Evolutionary conservation across 805 yeast species (phyloP), one percentile per base, ranked within the genome.

Genomic region (Spathaspora girioi): DNA sequence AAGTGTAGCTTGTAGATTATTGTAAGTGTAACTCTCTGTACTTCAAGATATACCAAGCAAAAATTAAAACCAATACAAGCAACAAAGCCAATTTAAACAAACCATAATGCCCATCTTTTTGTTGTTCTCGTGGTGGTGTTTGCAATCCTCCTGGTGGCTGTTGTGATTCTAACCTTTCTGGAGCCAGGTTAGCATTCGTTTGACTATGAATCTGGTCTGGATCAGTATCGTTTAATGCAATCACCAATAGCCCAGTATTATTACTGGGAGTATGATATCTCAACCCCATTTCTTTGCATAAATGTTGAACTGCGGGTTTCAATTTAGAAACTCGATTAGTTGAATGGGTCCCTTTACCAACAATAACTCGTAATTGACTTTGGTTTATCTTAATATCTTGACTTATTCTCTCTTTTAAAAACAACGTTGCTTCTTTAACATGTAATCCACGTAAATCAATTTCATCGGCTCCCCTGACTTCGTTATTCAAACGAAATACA

Each of bases 381-480:
- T 89, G 94, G 50, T 80, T 73, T 31, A 77, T 69, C 20, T 81
- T 71, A n/a, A 82, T 76, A 50, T 84, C 89, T 26, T 82, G 83
- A 15, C 78, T 76, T 46, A 93, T 79, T 51, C 98, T 77, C 54
- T 80, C 82, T 58, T 86, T 88, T 56, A 93, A 73, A 47, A 86
- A 82, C 63, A 81, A 86, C 54, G 82, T 81, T 7, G 97, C 97
- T 70, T 93, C 99, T 64, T 84, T 86, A 17, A 93, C 96, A 59
- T 77, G 92, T 29, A 93, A 72, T 0, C 99, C 99, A 67, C 93
- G 99, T 49, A 93, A 75, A 70, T 93, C 98, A 56, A 93, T 90
- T 68, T 93, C 98, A 66, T 89, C 86, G 19, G 77, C 76, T 29
- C 80, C 84, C 14, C 92, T 84, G 62, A 92, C 97, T 40, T 89